phyloP scores from a whole-genome alignment of 108 stramenopile genomes.

The Nitzschia sp. region DNA sequence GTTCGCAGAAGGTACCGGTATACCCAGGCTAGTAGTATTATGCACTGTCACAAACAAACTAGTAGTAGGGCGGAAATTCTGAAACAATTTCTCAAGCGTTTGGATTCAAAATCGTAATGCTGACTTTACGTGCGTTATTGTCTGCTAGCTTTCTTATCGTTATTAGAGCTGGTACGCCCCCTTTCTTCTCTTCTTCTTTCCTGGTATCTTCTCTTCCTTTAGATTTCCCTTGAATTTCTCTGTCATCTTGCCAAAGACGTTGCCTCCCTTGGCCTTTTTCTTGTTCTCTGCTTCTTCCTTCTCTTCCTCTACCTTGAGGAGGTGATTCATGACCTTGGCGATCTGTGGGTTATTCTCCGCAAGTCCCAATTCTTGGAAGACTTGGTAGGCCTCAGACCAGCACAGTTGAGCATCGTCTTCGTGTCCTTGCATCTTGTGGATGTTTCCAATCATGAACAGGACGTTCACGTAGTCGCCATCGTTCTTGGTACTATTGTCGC shows the following conservation, averaged over 20 bases:
- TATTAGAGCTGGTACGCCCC: slow-evolving; percentile 20
- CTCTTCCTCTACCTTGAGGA: slow-evolving; percentile 30
- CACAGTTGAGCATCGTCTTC: slow-evolving; percentile 45
- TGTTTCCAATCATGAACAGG: slow-evolving; percentile 66
- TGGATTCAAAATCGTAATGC: no score
- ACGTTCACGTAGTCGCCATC: slow-evolving; percentile 59
- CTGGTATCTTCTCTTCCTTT: slow-evolving; percentile 6
- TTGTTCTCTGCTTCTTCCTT: slow-evolving; percentile 26
- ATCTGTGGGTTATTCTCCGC: slow-evolving; percentile 50
- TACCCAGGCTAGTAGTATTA: no score
- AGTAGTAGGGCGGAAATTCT: no score
- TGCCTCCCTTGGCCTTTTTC: slow-evolving; percentile 1
- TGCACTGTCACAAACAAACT: no score
- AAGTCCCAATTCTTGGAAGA: slow-evolving; percentile 44
- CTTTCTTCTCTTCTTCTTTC: slow-evolving; percentile 9
- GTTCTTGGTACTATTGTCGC: slow-evolving; percentile 35
- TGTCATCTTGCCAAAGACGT: slow-evolving; percentile 30
- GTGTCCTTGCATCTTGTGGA: slow-evolving; percentile 58
- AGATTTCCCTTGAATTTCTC: slow-evolving; percentile 22
- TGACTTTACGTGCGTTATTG: no score
- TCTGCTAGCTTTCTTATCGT: no score
- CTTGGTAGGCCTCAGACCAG: slow-evolving; percentile 60
- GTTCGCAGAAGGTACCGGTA: no score
- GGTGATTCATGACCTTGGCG: slow-evolving; percentile 39
- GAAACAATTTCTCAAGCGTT: no score